Evolutionary conservation across 805 yeast genomes (phyloP).

Genomic region (Saccharomycopsis javanensis): DNA sequence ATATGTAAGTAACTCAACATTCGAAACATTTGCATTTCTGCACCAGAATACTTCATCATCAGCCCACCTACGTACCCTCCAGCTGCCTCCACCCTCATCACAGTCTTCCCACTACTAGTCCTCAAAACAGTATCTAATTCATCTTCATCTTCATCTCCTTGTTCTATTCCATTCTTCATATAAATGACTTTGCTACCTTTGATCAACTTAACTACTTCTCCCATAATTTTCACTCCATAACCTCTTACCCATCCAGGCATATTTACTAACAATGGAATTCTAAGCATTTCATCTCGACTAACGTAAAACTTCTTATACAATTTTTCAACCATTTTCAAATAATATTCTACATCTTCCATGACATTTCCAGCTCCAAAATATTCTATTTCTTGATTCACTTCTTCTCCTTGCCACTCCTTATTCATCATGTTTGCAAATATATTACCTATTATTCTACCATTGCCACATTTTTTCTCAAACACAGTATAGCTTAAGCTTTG

Average conservation of each 20-base stretch:
- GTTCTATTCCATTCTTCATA: slow-evolving; percentile 16
- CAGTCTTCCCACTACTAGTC: background rate
- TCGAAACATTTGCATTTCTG: slow-evolving; percentile 12
- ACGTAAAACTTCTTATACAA: slow-evolving; percentile 21
- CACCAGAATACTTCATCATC: slow-evolving; percentile 11
- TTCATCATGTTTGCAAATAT: background rate
- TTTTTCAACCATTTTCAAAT: slow-evolving; percentile 24
- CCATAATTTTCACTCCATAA: slow-evolving; percentile 32
- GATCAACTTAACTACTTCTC: slow-evolving; percentile 24
- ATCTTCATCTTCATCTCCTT: slow-evolving; percentile 4
- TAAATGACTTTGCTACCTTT: slow-evolving; percentile 28
- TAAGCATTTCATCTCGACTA: slow-evolving; percentile 18
- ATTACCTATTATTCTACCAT: background rate
- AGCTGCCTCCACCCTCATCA: background rate
- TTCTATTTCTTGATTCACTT: slow-evolving; percentile 13
- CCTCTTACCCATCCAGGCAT: slow-evolving; percentile 41
- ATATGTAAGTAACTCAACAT: slow-evolving; percentile 11
- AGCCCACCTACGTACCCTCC: slow-evolving; percentile 2
- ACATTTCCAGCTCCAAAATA: slow-evolving; percentile 34
- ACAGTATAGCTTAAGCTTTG: slow-evolving; percentile 1
- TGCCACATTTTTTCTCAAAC: background rate
- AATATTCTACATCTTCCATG: slow-evolving; percentile 27
- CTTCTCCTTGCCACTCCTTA: background rate
- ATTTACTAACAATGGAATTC: slow-evolving; percentile 22
- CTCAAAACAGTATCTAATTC: background rate